Conservation (phyloP, 176 grass and related monocot species). For the Hsuehochloa calcarea region DNA sequence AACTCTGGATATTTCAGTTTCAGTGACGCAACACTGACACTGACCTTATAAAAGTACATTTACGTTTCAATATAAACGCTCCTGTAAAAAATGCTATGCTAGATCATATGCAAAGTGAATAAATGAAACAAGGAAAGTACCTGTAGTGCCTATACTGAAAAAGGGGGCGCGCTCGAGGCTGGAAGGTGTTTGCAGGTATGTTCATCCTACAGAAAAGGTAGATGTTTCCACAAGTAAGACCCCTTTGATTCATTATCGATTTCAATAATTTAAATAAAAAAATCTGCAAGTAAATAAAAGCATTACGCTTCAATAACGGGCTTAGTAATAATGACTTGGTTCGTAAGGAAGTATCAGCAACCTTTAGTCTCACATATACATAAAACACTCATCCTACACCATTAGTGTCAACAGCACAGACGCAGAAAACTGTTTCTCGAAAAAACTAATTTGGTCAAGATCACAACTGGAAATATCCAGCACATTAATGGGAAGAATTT, state of each 20-base stretch:
- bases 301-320: background rate
- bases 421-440: background rate
- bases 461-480: slow-evolving; percentile 7
- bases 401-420: background rate
- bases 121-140: slow-evolving; percentile 45
- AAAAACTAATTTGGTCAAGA: slow-evolving; percentile 10
- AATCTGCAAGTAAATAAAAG: background rate
- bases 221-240: slow-evolving; percentile 17
- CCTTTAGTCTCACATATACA: background rate
- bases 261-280: slow-evolving; percentile 17
- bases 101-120: slow-evolving; percentile 2
- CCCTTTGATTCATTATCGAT: background rate
- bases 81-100: background rate
- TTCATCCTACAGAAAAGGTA: slow-evolving; percentile 61
- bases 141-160: slow-evolving; percentile 98
- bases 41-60: background rate
- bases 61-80: background rate
- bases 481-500: slow-evolving; percentile 11
- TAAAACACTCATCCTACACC: background rate
- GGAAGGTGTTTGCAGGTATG: slow-evolving; percentile 79
- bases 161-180: slow-evolving; percentile 82
- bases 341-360: background rate
- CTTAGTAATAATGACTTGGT: background rate
- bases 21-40: slow-evolving; percentile 4
- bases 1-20: background rate